Evolutionary conservation across 768 basidiomycete species (phyloP), one percentile per base, ranked within the genome.

Genomic region (Megacollybia marginata): DNA sequence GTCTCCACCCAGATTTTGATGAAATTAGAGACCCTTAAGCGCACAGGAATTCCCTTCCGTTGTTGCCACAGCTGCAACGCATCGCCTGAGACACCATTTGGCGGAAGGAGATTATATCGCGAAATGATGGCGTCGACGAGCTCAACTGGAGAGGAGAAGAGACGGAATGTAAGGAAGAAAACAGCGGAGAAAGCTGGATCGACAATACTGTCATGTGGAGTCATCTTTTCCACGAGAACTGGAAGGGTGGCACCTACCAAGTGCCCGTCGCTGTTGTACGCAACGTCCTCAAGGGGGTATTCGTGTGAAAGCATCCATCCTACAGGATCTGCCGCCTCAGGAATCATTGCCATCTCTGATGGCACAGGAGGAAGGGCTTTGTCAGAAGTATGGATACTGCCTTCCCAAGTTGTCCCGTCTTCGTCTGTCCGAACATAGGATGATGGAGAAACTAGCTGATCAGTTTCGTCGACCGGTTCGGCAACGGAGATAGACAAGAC

Each of bases 181-280:
- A 93, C 86, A 5, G 85, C 80, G 12, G 85, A 78, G 64, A 97
- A 94, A 0, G 83, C 80, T 15, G 88, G 73, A 59, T 97, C 94
- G 48, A 92, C 91, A 42, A 93, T 79, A 51, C 83, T 84, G 60
- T 92, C 92, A 61, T 96, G 91, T 5, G 94, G 92, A 16, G 95
- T 95, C 85, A 98, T 88, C 69, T 92, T 93, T 69, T 95, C 93
- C n/a, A 98, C 86, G 40, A 99, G 72, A 1, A 85, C 93, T 15
- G 76, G 76, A 53, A 99, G 72, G 4, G 92, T 92, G 2, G 92
- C 96, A 19, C 92, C 94, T 9, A 93, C 87, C 16, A 98, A 81
- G 54, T 82, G 79, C 2, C 93, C 94, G 11, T 98, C 93, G 42
- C 76, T 75, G 62, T 94, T 96, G 72, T 92, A 93, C 4, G 86